Evolutionary conservation across 78 protist genomes (phyloP).

Genomic region (Emiliania huxleyi): DNA sequence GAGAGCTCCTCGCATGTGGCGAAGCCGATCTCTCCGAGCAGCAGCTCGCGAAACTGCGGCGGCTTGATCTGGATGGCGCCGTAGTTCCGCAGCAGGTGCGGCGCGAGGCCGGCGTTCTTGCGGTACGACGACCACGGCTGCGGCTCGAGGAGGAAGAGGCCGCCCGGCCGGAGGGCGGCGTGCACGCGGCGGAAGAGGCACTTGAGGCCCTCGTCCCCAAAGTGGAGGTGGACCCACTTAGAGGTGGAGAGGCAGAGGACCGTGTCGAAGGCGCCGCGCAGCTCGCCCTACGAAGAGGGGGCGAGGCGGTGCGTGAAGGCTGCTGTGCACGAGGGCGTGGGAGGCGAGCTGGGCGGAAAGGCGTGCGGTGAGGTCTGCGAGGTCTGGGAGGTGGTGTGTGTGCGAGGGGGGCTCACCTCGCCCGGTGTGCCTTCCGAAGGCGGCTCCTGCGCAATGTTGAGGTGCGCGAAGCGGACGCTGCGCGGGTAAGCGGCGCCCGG

Average conservation of each 20-base stretch:
- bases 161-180: slow-evolving; percentile 62
- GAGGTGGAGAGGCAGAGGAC: slow-evolving; percentile 60
- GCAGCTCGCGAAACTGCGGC: neutral
- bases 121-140: slow-evolving; percentile 62
- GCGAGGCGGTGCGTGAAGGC: too few relatives aligned
- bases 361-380: too few relatives aligned
- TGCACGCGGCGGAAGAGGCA: slow-evolving; percentile 59
- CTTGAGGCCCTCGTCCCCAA: slow-evolving; percentile 73
- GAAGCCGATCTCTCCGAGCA: neutral
- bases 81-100: neutral
- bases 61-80: neutral
- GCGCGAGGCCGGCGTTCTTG: neutral
- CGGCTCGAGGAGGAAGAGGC: slow-evolving; percentile 76
- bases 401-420: too few relatives aligned
- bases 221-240: slow-evolving; percentile 81
- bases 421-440: neutral
- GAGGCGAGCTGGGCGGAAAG: too few relatives aligned
- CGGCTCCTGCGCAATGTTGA: neutral
- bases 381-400: too few relatives aligned
- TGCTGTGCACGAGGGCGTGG: too few relatives aligned
- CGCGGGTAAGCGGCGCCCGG: neutral
- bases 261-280: neutral
- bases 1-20: neutral
- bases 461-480: neutral
- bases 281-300: too few relatives aligned